Evolutionary conservation across 1,284 basidiomycete genomes (phyloP).

Genomic region (Ceratobasidium sp.): DNA sequence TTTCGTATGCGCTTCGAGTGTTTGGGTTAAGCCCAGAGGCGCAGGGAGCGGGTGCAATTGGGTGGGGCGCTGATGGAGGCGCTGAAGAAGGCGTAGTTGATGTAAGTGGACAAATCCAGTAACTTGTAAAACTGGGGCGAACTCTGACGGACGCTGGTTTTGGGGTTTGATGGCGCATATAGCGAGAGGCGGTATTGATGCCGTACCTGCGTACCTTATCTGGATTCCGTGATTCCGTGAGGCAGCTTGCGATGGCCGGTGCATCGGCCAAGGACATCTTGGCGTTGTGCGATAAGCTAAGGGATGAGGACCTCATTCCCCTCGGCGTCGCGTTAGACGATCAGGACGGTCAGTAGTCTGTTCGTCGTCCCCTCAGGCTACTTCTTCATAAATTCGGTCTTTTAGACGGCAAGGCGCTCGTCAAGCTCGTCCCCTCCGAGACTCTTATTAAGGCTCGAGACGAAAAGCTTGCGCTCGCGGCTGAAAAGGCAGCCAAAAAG

Average conservation of each 20-base stretch:
- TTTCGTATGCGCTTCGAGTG: constrained; percentile 91
- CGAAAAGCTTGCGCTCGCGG: constrained; percentile 84
- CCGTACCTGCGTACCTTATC: constrained; percentile 91
- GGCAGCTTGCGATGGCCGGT: constrained; percentile 83
- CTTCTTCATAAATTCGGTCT: not conserved
- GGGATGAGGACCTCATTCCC: constrained; percentile 91
- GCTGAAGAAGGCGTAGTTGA: constrained; percentile 61
- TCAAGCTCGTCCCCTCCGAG: constrained; percentile 90
- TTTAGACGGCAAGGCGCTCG: constrained; percentile 91
- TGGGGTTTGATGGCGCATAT: constrained; percentile 31
- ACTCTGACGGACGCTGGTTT: constrained; percentile 45
- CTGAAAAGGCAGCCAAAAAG: constrained; percentile 87
- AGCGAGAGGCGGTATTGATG: constrained; percentile 90
- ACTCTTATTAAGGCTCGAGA: constrained; percentile 88
- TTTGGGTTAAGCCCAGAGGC: constrained; percentile 92
- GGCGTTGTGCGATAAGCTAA: constrained; percentile 87
- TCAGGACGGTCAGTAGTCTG: constrained; percentile 78
- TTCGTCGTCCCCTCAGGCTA: not conserved
- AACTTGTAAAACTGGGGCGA: constrained; percentile 17
- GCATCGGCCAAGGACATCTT: constrained; percentile 82
- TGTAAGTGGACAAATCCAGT: constrained; percentile 63
- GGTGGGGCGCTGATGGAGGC: constrained; percentile 61
- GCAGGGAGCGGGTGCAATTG: constrained; percentile 54
- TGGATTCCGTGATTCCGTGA: constrained; percentile 91
- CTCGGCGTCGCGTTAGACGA: constrained; percentile 97